These are phyloP conservation scores for Epichloe glyceriae DNA, from an alignment of 2,329 filamentous ascomycete species.

Conservation along the genomic window DNA sequence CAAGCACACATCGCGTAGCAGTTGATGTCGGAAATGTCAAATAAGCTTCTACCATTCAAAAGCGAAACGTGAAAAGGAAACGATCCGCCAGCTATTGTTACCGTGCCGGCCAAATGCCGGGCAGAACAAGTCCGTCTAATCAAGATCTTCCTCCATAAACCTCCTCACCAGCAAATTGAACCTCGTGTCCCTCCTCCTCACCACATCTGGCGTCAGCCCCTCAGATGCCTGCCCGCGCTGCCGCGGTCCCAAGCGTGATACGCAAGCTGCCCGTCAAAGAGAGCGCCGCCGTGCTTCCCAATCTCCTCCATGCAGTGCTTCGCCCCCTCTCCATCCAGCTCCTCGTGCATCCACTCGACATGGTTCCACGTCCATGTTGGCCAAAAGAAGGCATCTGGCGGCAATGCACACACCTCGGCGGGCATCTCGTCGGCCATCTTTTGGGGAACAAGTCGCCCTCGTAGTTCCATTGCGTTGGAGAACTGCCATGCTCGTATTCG, in stretches of 20 bases:
- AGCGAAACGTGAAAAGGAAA: no score
- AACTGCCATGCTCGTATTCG: conserved; percentile 1
- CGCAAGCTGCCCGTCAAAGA: conserved; percentile 8
- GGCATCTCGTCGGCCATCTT: conserved; percentile 1
- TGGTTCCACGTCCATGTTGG: conserved; percentile 9
- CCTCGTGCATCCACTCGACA: conserved; percentile 10
- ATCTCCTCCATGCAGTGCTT: conserved; percentile 5
- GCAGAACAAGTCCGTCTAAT: not conserved
- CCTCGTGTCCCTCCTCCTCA: conserved; percentile 7
- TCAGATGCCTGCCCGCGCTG: conserved; percentile 2
- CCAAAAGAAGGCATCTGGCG: conserved; percentile 9
- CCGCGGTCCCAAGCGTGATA: conserved; percentile 10
- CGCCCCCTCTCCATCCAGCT: conserved; percentile 1
- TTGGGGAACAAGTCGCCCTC: conserved; percentile 6
- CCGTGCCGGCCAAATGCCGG: no score
- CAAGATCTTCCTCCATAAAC: conserved; percentile 8
- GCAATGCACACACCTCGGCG: conserved; percentile 6
- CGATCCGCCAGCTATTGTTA: no score
- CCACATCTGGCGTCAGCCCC: conserved; percentile 2
- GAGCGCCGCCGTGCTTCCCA: conserved; percentile 5
- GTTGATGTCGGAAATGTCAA: no score
- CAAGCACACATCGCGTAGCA: no score
- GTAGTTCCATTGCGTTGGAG: conserved; percentile 1
- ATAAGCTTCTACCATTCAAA: no score
- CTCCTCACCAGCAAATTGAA: conserved; percentile 9